A percentile compares a stretch with the other conserved stretches of the same genome.
These are phyloP conservation scores for Spizellomyces punctatus DNA, from an alignment of 192 early-diverging fungal genomes.

Conservation along the genomic window DNA sequence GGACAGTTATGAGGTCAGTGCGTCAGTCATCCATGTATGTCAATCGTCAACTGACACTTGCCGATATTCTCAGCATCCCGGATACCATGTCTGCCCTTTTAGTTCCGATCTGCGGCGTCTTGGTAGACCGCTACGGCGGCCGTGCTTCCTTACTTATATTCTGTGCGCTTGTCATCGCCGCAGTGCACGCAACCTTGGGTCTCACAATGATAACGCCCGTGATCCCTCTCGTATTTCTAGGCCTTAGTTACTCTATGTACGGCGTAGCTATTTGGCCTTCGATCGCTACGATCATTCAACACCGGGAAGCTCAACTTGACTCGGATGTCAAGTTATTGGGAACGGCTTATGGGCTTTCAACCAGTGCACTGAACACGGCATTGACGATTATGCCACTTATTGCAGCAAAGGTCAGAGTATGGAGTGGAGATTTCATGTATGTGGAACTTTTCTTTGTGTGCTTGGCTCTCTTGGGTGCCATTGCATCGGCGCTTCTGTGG, in stretches of 20 bases:
- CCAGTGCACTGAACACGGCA: conserved; percentile 48
- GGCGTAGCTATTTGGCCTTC: conserved; percentile 67
- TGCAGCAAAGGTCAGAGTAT: conserved; percentile 49
- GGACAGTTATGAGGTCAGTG: conserved; percentile 53
- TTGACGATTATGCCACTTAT: conserved; percentile 53
- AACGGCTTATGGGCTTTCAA: conserved; percentile 53
- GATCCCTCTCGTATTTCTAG: conserved; percentile 54
- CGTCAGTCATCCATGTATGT: background rate
- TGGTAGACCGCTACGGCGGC: conserved; percentile 60
- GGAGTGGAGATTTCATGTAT: conserved; percentile 36
- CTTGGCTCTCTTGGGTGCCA: conserved; percentile 40
- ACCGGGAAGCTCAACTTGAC: conserved; percentile 38
- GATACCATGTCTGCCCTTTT: conserved; percentile 65
- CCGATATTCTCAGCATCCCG: conserved; percentile 48
- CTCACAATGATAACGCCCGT: conserved; percentile 55
- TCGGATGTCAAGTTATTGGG: conserved; percentile 42
- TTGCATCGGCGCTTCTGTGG: conserved; percentile 24
- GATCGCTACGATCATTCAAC: conserved; percentile 60
- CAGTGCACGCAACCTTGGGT: conserved; percentile 57
- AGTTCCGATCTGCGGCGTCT: conserved; percentile 57
- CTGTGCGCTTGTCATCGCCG: conserved; percentile 56
- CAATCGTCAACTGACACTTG: background rate
- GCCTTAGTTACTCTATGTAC: conserved; percentile 62
- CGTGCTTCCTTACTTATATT: conserved; percentile 55
- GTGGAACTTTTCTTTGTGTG: conserved; percentile 53